Base-by-base conservation (phyloP, 257 asterid genomes). In the Perilla frutescens region DNA sequence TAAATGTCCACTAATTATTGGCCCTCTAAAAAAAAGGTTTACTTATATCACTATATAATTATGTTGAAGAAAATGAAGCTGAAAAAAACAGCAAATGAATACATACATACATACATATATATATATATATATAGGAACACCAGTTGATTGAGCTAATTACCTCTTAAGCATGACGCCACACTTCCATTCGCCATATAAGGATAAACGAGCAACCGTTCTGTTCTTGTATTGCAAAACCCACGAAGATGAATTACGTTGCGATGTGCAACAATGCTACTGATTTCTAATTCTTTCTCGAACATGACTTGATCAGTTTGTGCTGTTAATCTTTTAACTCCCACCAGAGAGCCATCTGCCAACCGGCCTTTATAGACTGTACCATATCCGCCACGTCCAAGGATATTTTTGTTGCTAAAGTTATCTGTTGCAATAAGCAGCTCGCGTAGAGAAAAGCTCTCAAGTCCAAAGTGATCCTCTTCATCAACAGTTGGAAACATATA, bases 61-160 rank as follows among this genome's bases (percentile, higher is more conserved):
- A n/a, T n/a, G n/a, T n/a, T n/a, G n/a, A n/a, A n/a, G n/a, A n/a
- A n/a, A n/a, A n/a, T n/a, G n/a, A n/a, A n/a, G n/a, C n/a, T n/a
- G n/a, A n/a, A n/a, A n/a, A n/a, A n/a, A n/a, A n/a, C n/a, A n/a
- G n/a, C n/a, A n/a, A n/a, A n/a, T n/a, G n/a, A n/a, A n/a, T n/a
- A n/a, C n/a, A n/a, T n/a, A n/a, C n/a, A n/a, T n/a, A n/a, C n/a
- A n/a, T n/a, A n/a, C n/a, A n/a, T n/a, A n/a, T n/a, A n/a, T 62
- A 66, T 74, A n/a, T 74, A 10, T 26, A 73, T 61, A 66, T n/a
- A 40, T 68, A 68, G 48, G 56, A 74, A 63, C n/a, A 74, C 68
- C 58, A n/a, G n/a, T n/a, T n/a, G 6, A 66, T 56, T 40, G 15
- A 74, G n/a, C n/a, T n/a, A n/a, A n/a, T n/a, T 29, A 66, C 66